A percentile compares a stretch with the other conserved stretches of the same genome.
phyloP scores from a whole-genome alignment of 2,329 filamentous ascomycete species.

The Pyrenophora graminea region DNA sequence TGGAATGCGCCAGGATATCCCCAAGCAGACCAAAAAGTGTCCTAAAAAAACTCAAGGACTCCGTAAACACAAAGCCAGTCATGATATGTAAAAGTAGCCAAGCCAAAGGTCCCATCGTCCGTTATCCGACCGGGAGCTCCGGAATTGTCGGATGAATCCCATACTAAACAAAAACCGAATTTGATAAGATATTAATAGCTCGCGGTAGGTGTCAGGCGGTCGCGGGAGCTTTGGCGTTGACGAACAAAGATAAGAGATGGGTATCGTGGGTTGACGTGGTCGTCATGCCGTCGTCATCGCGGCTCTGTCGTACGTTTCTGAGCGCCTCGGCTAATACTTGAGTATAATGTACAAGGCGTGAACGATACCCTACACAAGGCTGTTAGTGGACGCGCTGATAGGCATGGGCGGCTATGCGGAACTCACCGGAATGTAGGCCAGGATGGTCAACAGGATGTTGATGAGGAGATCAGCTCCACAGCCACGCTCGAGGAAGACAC shows the following conservation, averaged over 20 bases:
- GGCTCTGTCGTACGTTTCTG: conserved; percentile 13
- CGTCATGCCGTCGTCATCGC: conserved; percentile 15
- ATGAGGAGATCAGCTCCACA: conserved; percentile 86
- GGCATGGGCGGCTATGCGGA: neutral
- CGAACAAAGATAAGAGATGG: conserved; percentile 25
- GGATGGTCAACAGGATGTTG: conserved; percentile 80
- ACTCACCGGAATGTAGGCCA: conserved; percentile 63
- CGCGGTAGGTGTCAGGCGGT: neutral
- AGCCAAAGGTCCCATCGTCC: conserved; percentile 1
- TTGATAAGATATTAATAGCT: conserved; percentile 1
- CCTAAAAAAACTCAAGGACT: conserved; percentile 15
- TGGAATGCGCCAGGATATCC: conserved; percentile 5
- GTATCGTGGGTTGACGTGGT: conserved; percentile 39
- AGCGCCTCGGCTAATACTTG: conserved; percentile 68
- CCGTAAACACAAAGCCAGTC: conserved; percentile 14
- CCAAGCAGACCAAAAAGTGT: conserved; percentile 1
- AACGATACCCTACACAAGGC: conserved; percentile 65
- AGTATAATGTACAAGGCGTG: conserved; percentile 93
- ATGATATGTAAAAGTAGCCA: conserved; percentile 13
- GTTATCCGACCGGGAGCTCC: conserved; percentile 6
- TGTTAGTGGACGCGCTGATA: conserved; percentile 16
- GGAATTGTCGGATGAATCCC: conserved; percentile 1
- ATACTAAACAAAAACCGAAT: neutral
- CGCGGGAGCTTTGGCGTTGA: conserved; percentile 3
- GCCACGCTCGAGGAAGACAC: conserved; percentile 92